Evolutionary conservation across 495 filamentous ascomycete genomes (phyloP).

Genomic region (Trichoderma reesei): DNA sequence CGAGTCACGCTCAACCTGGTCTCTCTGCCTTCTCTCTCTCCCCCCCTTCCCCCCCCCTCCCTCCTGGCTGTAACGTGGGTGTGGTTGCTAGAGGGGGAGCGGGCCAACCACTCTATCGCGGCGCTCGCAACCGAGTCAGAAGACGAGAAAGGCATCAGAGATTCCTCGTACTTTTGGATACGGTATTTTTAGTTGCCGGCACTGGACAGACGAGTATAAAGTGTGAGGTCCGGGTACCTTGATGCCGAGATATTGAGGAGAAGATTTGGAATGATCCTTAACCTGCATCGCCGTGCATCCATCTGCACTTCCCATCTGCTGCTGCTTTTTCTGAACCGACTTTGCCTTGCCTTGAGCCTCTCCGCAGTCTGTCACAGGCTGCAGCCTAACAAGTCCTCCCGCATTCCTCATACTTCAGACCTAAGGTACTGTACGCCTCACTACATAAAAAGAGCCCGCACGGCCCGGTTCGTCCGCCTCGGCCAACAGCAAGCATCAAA

Average conservation of each 20-base stretch:
- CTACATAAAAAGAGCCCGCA: background rate
- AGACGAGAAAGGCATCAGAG: background rate
- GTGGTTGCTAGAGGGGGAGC: background rate
- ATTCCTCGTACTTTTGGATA: background rate
- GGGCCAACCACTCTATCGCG: background rate
- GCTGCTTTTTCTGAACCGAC: background rate
- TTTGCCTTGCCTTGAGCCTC: background rate
- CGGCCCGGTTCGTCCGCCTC: background rate
- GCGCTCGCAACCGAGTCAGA: slow-evolving; percentile 1
- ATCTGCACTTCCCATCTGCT: background rate
- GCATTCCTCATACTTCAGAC: no score
- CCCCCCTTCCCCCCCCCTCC: background rate
- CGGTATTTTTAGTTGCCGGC: slow-evolving; percentile 8
- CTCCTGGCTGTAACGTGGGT: background rate
- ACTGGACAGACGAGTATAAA: slow-evolving; percentile 1
- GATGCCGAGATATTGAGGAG: background rate
- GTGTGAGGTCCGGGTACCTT: background rate
- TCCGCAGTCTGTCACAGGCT: background rate
- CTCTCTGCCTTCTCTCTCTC: background rate
- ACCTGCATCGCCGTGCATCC: background rate
- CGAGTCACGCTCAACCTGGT: slow-evolving; percentile 3
- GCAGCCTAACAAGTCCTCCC: background rate
- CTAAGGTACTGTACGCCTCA: no score
- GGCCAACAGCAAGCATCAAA: background rate
- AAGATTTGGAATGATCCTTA: slow-evolving; percentile 3